These are phyloP conservation scores for Oropetium thomaeum DNA, from an alignment of 176 grass and related monocot genomes.

Conservation along the genomic window DNA sequence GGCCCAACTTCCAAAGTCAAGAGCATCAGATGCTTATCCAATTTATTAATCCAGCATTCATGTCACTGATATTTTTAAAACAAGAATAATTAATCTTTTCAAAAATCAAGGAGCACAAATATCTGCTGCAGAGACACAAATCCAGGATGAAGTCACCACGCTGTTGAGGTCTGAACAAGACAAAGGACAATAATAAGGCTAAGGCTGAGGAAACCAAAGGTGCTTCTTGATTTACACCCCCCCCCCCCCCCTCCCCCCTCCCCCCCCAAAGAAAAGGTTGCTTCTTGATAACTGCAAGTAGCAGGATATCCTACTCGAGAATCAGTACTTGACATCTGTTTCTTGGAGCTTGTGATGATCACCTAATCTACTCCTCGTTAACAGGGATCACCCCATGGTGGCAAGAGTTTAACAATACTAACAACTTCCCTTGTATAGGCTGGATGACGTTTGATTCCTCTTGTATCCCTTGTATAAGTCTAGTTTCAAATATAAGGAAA, in stretches of 20 bases:
- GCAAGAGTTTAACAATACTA: not conserved
- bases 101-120: not conserved
- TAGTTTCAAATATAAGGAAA: no score
- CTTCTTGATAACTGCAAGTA: not conserved
- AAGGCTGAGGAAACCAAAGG: not conserved
- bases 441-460: not conserved
- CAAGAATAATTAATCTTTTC: not conserved
- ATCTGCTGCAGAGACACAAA: not conserved
- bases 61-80: no score
- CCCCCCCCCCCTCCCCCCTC: no score
- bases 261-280: no score
- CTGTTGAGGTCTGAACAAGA: not conserved
- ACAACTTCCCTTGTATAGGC: not conserved
- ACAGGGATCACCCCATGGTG: not conserved
- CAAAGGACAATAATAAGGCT: not conserved
- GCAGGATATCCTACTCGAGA: not conserved
- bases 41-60: not conserved
- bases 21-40: not conserved
- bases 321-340: not conserved
- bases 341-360: constrained; percentile 7
- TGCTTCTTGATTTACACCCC: no score
- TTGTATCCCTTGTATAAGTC: no score
- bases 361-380: constrained; percentile 11
- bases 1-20: constrained; percentile 23
- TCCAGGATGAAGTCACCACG: constrained; percentile 11